Evolutionary conservation across 228 moss, liverwort and hornwort species (phyloP).

Genomic region (Sphagnum fallax): DNA sequence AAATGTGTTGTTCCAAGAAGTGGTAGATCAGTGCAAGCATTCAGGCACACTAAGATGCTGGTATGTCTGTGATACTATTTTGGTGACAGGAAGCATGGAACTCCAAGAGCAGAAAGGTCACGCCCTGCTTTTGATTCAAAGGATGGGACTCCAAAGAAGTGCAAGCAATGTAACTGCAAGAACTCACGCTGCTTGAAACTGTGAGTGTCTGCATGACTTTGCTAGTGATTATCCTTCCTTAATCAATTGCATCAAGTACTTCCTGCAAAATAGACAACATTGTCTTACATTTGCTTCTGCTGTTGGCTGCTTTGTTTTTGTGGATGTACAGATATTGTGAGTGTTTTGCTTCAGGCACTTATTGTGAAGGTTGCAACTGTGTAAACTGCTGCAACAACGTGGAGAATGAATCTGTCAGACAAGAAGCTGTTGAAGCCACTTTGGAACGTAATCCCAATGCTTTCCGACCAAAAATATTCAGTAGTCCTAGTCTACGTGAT

Average conservation of each 20-base stretch:
- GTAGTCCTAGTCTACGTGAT: conserved; percentile 82
- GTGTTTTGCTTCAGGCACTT: conserved; percentile 99
- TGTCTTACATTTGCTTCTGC: conserved; percentile 3
- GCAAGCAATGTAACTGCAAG: conserved; percentile 99
- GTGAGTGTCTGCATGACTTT: conserved; percentile 31
- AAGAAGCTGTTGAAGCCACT: conserved; percentile 98
- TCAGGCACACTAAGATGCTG: too few species aligned
- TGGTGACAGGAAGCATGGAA: conserved; percentile 65
- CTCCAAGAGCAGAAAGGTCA: conserved; percentile 64
- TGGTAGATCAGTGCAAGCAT: too few species aligned
- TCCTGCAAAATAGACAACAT: not conserved
- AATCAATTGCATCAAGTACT: too few species aligned
- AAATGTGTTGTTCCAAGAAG: too few species aligned
- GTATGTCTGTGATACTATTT: too few species aligned
- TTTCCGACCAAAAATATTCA: conserved; percentile 96
- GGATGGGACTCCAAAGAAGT: conserved; percentile 84
- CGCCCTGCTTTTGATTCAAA: conserved; percentile 50
- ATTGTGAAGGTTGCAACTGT: conserved; percentile 99
- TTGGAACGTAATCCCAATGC: conserved; percentile 97
- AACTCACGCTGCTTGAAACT: conserved; percentile 95
- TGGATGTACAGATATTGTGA: conserved; percentile 85
- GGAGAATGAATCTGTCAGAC: conserved; percentile 89
- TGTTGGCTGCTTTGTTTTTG: not conserved
- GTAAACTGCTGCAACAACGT: conserved; percentile 99
- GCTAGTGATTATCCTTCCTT: not conserved